Base-by-base conservation (phyloP, 2,329 filamentous ascomycete species). In the Diaporthe ampelina region DNA sequence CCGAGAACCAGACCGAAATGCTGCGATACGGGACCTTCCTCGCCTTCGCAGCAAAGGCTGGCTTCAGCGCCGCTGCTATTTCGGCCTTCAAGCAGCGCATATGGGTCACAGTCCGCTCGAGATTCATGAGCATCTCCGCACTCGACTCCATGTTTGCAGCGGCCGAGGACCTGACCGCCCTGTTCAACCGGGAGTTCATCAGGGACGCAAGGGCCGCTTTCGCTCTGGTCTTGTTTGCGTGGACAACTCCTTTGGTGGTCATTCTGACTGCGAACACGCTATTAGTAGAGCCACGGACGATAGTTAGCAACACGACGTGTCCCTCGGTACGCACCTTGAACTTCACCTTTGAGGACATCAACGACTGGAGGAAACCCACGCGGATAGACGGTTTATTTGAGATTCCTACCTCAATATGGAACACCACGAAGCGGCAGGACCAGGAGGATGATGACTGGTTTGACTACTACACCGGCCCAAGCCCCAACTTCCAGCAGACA, bases 131-230 rank as follows among this genome's bases (percentile, higher is more conserved):
- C 48, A 76, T 80, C 24, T 76, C 65, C 6, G 79, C 78, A 5
- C 70, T 84, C 48, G 82, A 84, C 74, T 81, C 81, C 10, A 74
- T 84, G 65, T 84, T 84, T 70, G 79, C 80, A 0, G 90, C 85
- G 10, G 77, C 78, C 2, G 78, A 79, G 37, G 76, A 79, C 59
- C 67, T 79, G 35, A 35, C 75, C 13, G 88, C 89, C 84, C 91
- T 91, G 76, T 90, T 91, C 90, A 58, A 91, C 78, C 70, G 83
- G 84, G 77, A 78, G 75, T 77, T 82, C 43, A 65, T 77, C 8
- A 73, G 58, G 26, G 75, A 73, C 35, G 81, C 63, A 83, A 89
- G 57, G 89, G 90, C 70, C 88, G 90, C 79, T 2, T 73, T 76
- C 17, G 63, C 74, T 5, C 58, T 81, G 61, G 79, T 78, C 21